Percentiles rank a stretch among this genome's conserved stretches.
These are phyloP conservation scores for Pascua sp. DNA, from an alignment of 1,284 basidiomycete species.

Conservation along the genomic window DNA sequence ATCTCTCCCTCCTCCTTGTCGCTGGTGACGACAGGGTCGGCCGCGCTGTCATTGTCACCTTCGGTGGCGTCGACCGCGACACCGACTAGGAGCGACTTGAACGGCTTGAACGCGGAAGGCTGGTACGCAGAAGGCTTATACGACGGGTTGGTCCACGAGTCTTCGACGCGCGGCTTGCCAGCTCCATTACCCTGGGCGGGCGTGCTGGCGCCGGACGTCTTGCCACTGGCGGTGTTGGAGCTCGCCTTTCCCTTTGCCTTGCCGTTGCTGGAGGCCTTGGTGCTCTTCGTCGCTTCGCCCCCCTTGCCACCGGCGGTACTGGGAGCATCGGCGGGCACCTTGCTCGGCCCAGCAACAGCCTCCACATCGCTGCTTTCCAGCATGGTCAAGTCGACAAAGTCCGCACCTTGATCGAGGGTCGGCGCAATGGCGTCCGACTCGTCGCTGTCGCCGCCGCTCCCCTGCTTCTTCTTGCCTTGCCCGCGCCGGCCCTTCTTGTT, in stretches of 20 bases:
- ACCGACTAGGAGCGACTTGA: constrained; percentile 6
- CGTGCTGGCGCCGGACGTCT: neutral
- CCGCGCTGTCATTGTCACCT: no score
- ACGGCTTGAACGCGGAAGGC: constrained; percentile 5
- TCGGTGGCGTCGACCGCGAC: neutral
- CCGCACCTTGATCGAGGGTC: neutral
- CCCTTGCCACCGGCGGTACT: neutral
- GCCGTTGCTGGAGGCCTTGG: neutral
- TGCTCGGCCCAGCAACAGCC: neutral
- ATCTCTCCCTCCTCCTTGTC: neutral
- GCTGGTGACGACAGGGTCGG: neutral
- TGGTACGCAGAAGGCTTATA: constrained; percentile 3
- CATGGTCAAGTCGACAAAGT: constrained; percentile 5
- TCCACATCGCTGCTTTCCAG: neutral
- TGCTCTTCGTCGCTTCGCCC: neutral
- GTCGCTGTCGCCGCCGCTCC: no score
- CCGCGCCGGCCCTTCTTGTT: neutral
- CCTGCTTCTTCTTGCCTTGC: neutral
- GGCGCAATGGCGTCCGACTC: neutral
- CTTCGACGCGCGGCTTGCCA: no score
- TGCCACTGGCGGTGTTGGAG: neutral
- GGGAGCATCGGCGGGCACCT: neutral
- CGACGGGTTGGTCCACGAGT: neutral
- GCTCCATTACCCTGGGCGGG: neutral
- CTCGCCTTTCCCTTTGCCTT: neutral